Base-by-base conservation (phyloP, 441 rosid species). In the Populus hybrid region DNA sequence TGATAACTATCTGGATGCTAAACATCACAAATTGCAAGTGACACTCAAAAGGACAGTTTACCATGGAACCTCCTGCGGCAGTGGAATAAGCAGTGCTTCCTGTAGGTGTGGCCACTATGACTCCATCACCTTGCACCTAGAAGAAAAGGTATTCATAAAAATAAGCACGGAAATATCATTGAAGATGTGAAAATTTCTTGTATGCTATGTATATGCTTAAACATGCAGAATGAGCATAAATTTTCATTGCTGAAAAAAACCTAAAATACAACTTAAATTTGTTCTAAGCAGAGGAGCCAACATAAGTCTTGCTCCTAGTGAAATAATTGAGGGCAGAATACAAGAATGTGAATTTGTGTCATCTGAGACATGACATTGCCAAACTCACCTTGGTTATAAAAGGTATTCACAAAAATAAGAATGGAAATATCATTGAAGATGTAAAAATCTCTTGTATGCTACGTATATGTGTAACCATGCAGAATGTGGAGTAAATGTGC, bases 41-140 rank as follows among this genome's bases (percentile, higher is more conserved):
- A 16, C 68, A 77, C 28, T 67, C 20, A 74, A 76, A 75, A 72
- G 69, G 64, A 66, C 70, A 71, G 65, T 82, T 81, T 84, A 95
- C 99, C 99, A 95, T 93, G 80, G 99, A 95, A 81, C 99, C 99
- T 79, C 99, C 98, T 10, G 99, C 99, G 79, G 99, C 95, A 50
- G 98, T 93, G 85, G 98, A 95, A 84, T 95, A 95, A 72, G 99
- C 98, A 74, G 99, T 95, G 81, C 99, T 95, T 77, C 99, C 99
- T 16, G 99, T 95, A 74, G 99, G 99, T 74, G 99, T 95, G 69
- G 99, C 99, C 85, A 95, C 90, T 77, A 95, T 95, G 74, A 95
- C 97, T 84, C 99, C 98, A 81, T 95, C 99, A 31, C 98, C 99
- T 90, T 95, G 99, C 82, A 95, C 98, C 99, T 95, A 76, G 74